Conservation (phyloP, 2,329 filamentous ascomycete genomes). For the Fusarium albidum region DNA sequence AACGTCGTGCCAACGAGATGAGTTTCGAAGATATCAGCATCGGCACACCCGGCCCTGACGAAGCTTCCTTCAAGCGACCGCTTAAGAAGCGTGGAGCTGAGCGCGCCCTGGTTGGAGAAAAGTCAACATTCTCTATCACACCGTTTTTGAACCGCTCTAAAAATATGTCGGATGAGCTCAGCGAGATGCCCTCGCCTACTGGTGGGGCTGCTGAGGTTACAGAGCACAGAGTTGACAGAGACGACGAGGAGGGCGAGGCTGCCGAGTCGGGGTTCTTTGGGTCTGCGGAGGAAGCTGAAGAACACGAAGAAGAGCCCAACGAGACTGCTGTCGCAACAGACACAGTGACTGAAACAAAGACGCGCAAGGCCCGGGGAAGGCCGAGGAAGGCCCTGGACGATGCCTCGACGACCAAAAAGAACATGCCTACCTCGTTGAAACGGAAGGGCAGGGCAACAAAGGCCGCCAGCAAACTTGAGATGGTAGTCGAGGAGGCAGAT, state of each 20-base stretch:
- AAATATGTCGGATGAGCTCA: constrained; percentile 54
- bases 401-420: constrained; percentile 55
- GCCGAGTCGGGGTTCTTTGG: constrained; percentile 18
- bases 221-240: constrained; percentile 45
- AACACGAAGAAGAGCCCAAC: constrained; percentile 16
- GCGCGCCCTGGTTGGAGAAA: constrained; percentile 72
- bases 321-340: constrained; percentile 11
- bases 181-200: constrained; percentile 38
- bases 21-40: constrained; percentile 56
- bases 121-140: constrained; percentile 92
- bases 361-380: constrained; percentile 53
- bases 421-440: constrained; percentile 47
- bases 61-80: constrained; percentile 50
- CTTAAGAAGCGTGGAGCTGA: constrained; percentile 66
- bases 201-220: constrained; percentile 15
- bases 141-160: constrained; percentile 85
- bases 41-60: constrained; percentile 55
- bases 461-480: constrained; percentile 44
- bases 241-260: constrained; percentile 38
- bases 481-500: constrained; percentile 50
- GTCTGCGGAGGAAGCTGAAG: constrained; percentile 12
- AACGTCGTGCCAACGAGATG: constrained; percentile 56
- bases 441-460: constrained; percentile 45
- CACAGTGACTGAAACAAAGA: constrained; percentile 22
- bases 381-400: constrained; percentile 56